These are phyloP conservation scores for Ramaria sp. DNA, from an alignment of 768 basidiomycete species.

Conservation along the genomic window DNA sequence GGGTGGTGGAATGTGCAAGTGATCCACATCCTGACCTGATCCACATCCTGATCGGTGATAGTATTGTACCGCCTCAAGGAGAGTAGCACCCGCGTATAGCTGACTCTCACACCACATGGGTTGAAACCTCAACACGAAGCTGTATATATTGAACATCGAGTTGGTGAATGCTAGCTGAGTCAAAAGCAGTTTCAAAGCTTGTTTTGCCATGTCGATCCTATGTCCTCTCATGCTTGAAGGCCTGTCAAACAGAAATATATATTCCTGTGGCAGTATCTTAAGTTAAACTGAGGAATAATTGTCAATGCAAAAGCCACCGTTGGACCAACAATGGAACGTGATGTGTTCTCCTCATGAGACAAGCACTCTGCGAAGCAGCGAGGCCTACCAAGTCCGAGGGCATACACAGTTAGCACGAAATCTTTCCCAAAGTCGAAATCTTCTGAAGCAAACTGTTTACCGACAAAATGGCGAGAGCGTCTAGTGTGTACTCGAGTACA, in stretches of 20 bases:
- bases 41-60: too few relatives aligned
- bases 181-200: slow-evolving; percentile 36
- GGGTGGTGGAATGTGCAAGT: too few relatives aligned
- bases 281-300: slow-evolving; percentile 40
- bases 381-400: slow-evolving; percentile 41
- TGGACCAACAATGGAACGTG: slow-evolving; percentile 8
- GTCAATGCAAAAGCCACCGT: slow-evolving; percentile 43
- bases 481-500: background rate
- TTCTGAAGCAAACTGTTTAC: slow-evolving; percentile 16
- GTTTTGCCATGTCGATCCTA: slow-evolving; percentile 37
- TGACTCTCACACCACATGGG: background rate
- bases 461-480: too few relatives aligned
- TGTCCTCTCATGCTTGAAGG: slow-evolving; percentile 53
- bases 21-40: too few relatives aligned
- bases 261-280: slow-evolving; percentile 34
- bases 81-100: background rate
- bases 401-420: slow-evolving; percentile 40
- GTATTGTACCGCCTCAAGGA: too few relatives aligned
- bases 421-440: slow-evolving; percentile 32
- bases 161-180: slow-evolving; percentile 30
- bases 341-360: slow-evolving; percentile 13
- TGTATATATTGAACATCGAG: slow-evolving; percentile 47
- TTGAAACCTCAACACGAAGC: slow-evolving; percentile 23
- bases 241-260: slow-evolving; percentile 50
- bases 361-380: slow-evolving; percentile 36